Evolutionary conservation across 106 monocot genomes (phyloP).

Genomic region (Ottelia alismoides): DNA sequence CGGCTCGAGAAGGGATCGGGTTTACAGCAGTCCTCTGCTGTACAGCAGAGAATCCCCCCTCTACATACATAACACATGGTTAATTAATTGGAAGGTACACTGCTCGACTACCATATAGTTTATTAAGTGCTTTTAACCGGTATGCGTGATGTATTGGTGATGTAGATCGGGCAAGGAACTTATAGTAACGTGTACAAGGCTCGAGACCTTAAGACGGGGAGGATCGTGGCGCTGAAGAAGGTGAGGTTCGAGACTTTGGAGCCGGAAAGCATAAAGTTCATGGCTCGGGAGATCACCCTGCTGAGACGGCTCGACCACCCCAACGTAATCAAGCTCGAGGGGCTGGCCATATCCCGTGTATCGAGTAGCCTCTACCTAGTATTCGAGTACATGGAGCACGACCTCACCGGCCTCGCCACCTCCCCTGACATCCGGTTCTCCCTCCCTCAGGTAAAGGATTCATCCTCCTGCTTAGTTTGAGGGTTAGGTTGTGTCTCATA

Average conservation of each 20-base stretch:
- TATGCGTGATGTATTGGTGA: no score
- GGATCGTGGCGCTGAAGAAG: conserved; percentile 78
- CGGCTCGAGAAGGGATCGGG: no score
- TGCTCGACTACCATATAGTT: no score
- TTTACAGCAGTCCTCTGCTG: no score
- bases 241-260: conserved; percentile 42
- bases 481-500: neutral
- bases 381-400: conserved; percentile 16
- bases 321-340: conserved; percentile 10
- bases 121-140: no score
- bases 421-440: conserved; percentile 7
- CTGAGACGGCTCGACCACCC: conserved; percentile 8
- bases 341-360: conserved; percentile 6
- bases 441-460: neutral
- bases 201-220: conserved; percentile 34
- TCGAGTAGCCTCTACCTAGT: conserved; percentile 8
- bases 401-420: conserved; percentile 4
- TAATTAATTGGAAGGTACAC: no score
- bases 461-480: no score
- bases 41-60: no score
- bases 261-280: conserved; percentile 27
- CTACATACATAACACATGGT: no score
- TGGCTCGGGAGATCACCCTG: conserved; percentile 11
- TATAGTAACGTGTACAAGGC: conserved; percentile 90
- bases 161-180: conserved; percentile 76